Base-by-base conservation (phyloP, 2,329 filamentous ascomycete species). In the Madurella mycetomatis region DNA sequence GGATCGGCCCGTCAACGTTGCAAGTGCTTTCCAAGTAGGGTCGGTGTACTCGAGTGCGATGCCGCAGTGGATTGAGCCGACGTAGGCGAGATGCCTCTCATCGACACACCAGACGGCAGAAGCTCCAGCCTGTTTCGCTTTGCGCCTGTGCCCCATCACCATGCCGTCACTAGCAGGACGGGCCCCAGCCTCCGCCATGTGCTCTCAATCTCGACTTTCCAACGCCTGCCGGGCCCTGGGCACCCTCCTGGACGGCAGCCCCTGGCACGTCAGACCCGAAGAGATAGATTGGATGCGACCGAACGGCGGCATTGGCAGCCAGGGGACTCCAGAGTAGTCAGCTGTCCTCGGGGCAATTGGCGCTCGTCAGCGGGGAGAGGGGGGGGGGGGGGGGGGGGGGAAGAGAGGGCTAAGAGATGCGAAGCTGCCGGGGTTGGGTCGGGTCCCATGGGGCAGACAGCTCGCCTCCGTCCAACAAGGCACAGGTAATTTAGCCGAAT, bases 401-500 rank as follows among this genome's bases (percentile, higher is more conserved):
- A 9, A 25, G 39, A 4, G 34, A 25, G 39, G 34, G 56, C 56
- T 54, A 59, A 60, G 58, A 49, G 53, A 59, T 47, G 46, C 39
- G 44, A 50, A 41, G 56, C 43, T 43, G 51, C 44, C 49, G 25
- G 46, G 34, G 41, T 41, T 47, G 42, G 47, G 40, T 31, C 51
- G 43, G 45, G 41, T 45, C 51, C 56, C 52, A 52, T 52, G 48
- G 40, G 51, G 49, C 16, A 41, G 55, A 40, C 49, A 55, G 49
- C 53, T 57, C 47, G 50, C 53, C 40, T 58, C 55, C 47, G 55
- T 54, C 53, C 53, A 54, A 55, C 54, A 54, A 55, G 58, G 54
- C 47, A 58, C 58, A 56, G 56, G 39, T 46, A 61, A 63, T 64
- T 64, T 63, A 62, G 61, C 62, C 60, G 58, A 60, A 59, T 53